Base-by-base conservation (phyloP, 169 alveolate species). In the Eimeria maxima region DNA sequence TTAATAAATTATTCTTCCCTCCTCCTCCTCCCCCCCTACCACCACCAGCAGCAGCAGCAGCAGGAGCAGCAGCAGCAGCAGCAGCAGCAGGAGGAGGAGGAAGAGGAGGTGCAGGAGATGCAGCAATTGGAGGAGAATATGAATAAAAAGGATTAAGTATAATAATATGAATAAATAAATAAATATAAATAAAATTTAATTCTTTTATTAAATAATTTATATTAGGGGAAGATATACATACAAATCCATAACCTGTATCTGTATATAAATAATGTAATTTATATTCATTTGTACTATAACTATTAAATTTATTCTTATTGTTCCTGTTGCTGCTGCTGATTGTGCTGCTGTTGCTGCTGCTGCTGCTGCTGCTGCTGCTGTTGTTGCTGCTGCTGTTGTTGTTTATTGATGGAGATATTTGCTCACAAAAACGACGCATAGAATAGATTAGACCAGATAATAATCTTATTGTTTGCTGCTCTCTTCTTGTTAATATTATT, bases 221-320 rank as follows among this genome's bases (percentile, higher is more conserved):
- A n/a, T 95, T 95, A 20, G 96, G 95, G 3, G 96, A 95, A 16
- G 96, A 73, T 60, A 95, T 55, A 47, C 92, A 95, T 33, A 74
- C 96, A 55, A 95, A 87, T 20, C 90, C 90, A 83, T 95, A 95
- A 73, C 96, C 96, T 38, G 95, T 74, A 4, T 89, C 60, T 3
- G 95, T 90, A 24, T 90, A 89, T 2, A 90, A 80, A 53, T 83
- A 90, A 55, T 90, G 95, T 24, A 90, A 90, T 42, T 90, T 90
- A 63, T 90, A 90, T 33, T 63, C 11, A 18, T 89, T 63, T 13
- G 95, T 90, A 2, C 90, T 24, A 80, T 73, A 90, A 45, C 90
- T 45, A 78, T 55, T 83, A 29, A 90, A 90, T n/a, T n/a, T n/a
- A n/a, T n/a, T n/a, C n/a, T n/a, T n/a, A n/a, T n/a, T n/a, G n/a